Base-by-base conservation (phyloP, 1,284 basidiomycete species). In the Prillingera fragicola region DNA sequence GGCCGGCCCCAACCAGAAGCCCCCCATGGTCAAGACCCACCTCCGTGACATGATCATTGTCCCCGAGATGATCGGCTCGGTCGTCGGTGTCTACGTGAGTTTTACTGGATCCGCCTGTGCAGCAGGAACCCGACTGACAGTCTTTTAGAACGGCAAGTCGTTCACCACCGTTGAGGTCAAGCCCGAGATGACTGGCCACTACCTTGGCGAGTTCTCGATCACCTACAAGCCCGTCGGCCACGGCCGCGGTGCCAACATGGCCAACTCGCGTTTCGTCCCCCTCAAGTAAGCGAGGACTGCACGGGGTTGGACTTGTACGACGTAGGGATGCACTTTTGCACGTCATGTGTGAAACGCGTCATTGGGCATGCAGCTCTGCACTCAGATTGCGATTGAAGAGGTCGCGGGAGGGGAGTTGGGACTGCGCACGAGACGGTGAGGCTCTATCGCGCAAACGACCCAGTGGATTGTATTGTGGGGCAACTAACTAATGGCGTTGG, bases 31-130 rank as follows among this genome's bases (percentile, higher is more conserved):
- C 72, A 98, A 97, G 82, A 99, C 95, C 45, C 95, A 99, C 77
- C 80, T 98, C 62, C 90, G 94, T 71, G 85, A 98, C 78, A 98
- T 99, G 94, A 92, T 97, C 74, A 84, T 98, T 73, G 94, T 98
- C 54, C 95, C 94, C 46, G 94, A 99, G 80, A 98, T 99, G 95
- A 96, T 98, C 73, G 94, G 94, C 57, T 86, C 83, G 60, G 87
- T 94, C 55, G 82, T 94, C 59, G 91, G 90, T 62, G 91, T 95
- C 71, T 98, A 98, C 85, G 68, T 70, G 60, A 59, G 68, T 69
- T 22, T 28, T 5, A 15, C 19, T 18, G 18, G 8, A 33, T 18
- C 34, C 13, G 12, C 18, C 12, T 10, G 9, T 12, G 33, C 17
- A n/a, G 10, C 18, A 34, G 18, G 10, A 10, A 24, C 7, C 15